Evolutionary conservation across 2,329 filamentous ascomycete genomes (phyloP).

Genomic region (Cryphonectria carpinicola): DNA sequence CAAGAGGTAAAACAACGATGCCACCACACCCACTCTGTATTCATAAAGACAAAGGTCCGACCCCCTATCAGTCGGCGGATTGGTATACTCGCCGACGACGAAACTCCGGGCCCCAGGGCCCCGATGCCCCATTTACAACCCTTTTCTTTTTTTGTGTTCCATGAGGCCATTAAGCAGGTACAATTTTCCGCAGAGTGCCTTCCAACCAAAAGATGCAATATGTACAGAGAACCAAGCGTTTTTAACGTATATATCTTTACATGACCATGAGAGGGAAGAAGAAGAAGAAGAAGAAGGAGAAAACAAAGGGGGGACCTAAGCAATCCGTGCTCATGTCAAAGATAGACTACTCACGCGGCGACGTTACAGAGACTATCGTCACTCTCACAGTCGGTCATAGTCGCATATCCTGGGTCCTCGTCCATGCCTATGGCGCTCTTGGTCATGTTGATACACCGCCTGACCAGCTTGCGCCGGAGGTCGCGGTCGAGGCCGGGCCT

Average conservation of each 20-base stretch:
- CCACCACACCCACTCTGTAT: not conserved
- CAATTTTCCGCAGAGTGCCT: not conserved
- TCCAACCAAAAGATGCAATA: constrained; percentile 20
- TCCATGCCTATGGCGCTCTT: constrained; percentile 64
- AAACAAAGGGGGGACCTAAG: not conserved
- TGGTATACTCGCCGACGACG: not conserved
- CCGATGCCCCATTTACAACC: not conserved
- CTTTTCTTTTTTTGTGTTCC: constrained; percentile 17
- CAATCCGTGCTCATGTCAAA: not conserved
- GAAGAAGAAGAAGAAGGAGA: not conserved
- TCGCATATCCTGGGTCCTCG: constrained; percentile 62
- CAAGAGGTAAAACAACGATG: not conserved
- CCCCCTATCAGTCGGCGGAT: not conserved
- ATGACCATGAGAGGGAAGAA: not conserved
- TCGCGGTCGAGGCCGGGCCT: constrained; percentile 55
- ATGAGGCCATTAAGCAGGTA: constrained; percentile 15
- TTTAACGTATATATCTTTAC: not conserved
- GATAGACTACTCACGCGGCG: constrained; percentile 9
- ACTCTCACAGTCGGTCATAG: constrained; percentile 55
- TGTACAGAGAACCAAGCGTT: constrained; percentile 18
- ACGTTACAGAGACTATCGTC: constrained; percentile 31
- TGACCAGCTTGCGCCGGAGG: constrained; percentile 58
- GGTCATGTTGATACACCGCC: constrained; percentile 59
- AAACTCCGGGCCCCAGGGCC: constrained; percentile 13
- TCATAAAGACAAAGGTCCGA: not conserved